These are phyloP conservation scores for Thalassiosira livingstoniorum DNA, from an alignment of 352 stramenopile species.

Conservation along the genomic window DNA sequence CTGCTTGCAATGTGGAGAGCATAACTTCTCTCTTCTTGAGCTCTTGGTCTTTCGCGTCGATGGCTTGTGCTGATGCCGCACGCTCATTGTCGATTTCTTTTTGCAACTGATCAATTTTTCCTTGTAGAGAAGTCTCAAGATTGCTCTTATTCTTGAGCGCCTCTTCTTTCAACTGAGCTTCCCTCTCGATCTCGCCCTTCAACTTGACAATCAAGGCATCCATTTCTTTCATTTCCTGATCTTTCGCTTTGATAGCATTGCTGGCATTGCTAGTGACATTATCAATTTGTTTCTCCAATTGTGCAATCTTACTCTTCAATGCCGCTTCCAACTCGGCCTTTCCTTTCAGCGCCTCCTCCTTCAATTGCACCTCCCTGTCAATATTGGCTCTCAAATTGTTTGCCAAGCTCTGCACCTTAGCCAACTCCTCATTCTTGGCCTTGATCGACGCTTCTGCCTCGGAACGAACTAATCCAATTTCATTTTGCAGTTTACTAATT, in stretches of 20 bases:
- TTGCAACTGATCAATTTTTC: slow-evolving; percentile 22
- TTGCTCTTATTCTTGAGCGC: slow-evolving; percentile 17
- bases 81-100: not conserved
- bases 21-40: slow-evolving; percentile 36
- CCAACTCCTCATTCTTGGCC: slow-evolving; percentile 16
- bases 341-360: slow-evolving; percentile 24
- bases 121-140: slow-evolving; percentile 3
- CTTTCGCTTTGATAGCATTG: slow-evolving; percentile 14
- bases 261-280: slow-evolving; percentile 2
- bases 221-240: slow-evolving; percentile 20
- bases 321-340: slow-evolving; percentile 24
- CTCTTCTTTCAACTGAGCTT: slow-evolving; percentile 29
- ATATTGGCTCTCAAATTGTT: slow-evolving; percentile 27
- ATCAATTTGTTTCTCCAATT: slow-evolving; percentile 26
- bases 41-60: slow-evolving; percentile 21
- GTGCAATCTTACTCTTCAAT: slow-evolving; percentile 35
- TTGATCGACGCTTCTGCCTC: slow-evolving; percentile 14
- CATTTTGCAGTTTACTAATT: slow-evolving; percentile 49
- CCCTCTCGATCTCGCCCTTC: slow-evolving; percentile 22
- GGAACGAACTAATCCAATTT: slow-evolving; percentile 20
- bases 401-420: slow-evolving; percentile 38
- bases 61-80: slow-evolving; percentile 2
- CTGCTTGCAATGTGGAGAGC: slow-evolving; percentile 21
- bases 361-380: slow-evolving; percentile 23
- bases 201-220: not conserved